Evolutionary conservation across 371 early-diverging fungal species (phyloP).

Genomic region (Syncephalastrum contaminatum): DNA sequence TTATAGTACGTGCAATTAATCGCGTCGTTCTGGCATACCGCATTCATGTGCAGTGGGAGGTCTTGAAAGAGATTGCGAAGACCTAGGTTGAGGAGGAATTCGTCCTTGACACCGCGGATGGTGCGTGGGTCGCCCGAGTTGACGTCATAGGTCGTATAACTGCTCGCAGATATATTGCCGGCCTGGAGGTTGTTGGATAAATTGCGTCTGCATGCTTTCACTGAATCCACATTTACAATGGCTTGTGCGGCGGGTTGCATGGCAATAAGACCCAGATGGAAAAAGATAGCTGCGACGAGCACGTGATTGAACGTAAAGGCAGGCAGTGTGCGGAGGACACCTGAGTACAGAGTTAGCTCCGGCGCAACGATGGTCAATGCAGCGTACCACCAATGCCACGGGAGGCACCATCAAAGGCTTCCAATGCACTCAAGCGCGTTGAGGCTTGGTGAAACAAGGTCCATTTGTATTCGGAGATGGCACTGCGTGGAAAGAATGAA

Average conservation of each 20-base stretch:
- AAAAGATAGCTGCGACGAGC: constrained; percentile 9
- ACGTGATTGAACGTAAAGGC: constrained; percentile 9
- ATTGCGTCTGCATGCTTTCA: not conserved
- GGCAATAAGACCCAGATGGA: constrained; percentile 16
- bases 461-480: constrained; percentile 34
- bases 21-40: constrained; percentile 3
- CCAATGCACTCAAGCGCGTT: constrained; percentile 16
- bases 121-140: not conserved
- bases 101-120: not conserved
- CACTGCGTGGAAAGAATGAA: constrained; percentile 8
- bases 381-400: constrained; percentile 30
- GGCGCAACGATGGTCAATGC: not conserved
- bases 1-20: constrained; percentile 12
- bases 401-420: constrained; percentile 30
- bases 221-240: not conserved
- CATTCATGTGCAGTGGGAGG: not conserved
- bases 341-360: not conserved
- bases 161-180: not conserved
- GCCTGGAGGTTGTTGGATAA: not conserved
- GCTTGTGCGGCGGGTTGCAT: constrained; percentile 16
- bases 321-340: constrained; percentile 5
- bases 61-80: not conserved
- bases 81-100: not conserved
- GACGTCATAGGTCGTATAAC: not conserved
- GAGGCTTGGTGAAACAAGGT: constrained; percentile 13